Conservation (phyloP, 805 yeast species). For the Martiniozyma abietophila region DNA sequence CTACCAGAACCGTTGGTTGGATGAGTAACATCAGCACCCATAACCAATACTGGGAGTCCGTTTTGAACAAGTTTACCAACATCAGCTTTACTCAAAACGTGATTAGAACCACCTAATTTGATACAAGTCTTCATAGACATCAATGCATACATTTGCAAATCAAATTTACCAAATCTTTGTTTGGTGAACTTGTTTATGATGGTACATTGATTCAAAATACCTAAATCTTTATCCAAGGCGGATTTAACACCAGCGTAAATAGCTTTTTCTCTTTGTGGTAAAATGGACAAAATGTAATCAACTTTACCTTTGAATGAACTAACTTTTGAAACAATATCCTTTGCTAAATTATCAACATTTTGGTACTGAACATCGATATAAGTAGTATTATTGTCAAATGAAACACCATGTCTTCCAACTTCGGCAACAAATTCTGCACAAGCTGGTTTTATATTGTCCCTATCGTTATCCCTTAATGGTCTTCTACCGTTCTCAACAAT, state of each 20-base stretch:
- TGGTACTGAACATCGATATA: constrained; percentile 9
- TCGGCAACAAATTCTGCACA: constrained; percentile 14
- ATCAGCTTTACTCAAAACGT: constrained; percentile 13
- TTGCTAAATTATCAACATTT: constrained; percentile 10
- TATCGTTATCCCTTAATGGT: constrained; percentile 13
- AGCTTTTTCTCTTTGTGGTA: constrained; percentile 18
- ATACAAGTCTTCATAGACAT: constrained; percentile 26
- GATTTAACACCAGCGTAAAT: constrained; percentile 22
- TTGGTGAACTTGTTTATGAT: constrained; percentile 21
- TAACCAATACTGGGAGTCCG: constrained; percentile 19
- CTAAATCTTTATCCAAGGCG: constrained; percentile 21
- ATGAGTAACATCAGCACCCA: constrained; percentile 26
- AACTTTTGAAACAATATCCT: constrained; percentile 10
- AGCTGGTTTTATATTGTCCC: constrained; percentile 12
- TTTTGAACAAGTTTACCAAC: constrained; percentile 13
- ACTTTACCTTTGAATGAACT: constrained; percentile 14
- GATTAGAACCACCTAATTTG: constrained; percentile 25
- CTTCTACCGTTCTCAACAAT: constrained; percentile 12
- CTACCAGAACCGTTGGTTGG: constrained; percentile 17
- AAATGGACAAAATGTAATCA: constrained; percentile 19
- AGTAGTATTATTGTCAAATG: constrained; percentile 8
- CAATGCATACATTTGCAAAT: constrained; percentile 23
- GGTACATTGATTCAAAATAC: constrained; percentile 24
- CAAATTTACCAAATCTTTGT: constrained; percentile 17
- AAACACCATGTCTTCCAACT: constrained; percentile 15